These are phyloP conservation scores for Xylariaceae sp. DNA, from an alignment of 2,329 filamentous ascomycete species.

Conservation along the genomic window DNA sequence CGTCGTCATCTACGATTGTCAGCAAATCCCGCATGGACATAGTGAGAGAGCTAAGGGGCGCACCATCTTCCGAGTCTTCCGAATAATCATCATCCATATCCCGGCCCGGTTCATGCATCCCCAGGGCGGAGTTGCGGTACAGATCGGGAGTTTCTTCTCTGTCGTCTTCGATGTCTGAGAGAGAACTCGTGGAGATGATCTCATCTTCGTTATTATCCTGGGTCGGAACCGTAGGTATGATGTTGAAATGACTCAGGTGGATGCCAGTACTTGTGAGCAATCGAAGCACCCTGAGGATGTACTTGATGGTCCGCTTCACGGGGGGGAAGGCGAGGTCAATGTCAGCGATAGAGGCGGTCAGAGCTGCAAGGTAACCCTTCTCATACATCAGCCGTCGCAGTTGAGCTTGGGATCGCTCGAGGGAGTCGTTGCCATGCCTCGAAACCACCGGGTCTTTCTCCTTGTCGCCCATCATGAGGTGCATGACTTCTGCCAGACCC, in stretches of 20 bases:
- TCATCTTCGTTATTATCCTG: constrained; percentile 75
- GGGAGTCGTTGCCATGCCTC: constrained; percentile 29
- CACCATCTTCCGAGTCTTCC: constrained; percentile 63
- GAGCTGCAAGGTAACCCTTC: constrained; percentile 84
- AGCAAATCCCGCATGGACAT: constrained; percentile 3
- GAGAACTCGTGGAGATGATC: constrained; percentile 77
- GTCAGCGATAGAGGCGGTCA: constrained; percentile 90
- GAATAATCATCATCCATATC: constrained; percentile 68
- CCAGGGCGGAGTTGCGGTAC: constrained; percentile 91
- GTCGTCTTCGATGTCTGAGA: constrained; percentile 80
- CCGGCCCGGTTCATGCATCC: constrained; percentile 82
- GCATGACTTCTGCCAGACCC: constrained; percentile 84
- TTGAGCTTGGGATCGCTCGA: constrained; percentile 65
- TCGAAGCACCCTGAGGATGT: constrained; percentile 85
- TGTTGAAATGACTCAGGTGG: constrained; percentile 73
- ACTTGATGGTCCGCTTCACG: constrained; percentile 91
- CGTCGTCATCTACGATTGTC: constrained; percentile 56
- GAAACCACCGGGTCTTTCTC: constrained; percentile 49
- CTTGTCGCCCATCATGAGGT: constrained; percentile 80
- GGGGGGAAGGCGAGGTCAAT: constrained; percentile 92
- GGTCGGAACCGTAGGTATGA: constrained; percentile 61
- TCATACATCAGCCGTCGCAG: constrained; percentile 96
- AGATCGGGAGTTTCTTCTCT: constrained; percentile 94
- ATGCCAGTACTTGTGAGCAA: constrained; percentile 83
- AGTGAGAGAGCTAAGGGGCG: constrained; percentile 1